Base-by-base conservation (phyloP, 2,329 filamentous ascomycete genomes). In the Aspergillus transmontanensis region DNA sequence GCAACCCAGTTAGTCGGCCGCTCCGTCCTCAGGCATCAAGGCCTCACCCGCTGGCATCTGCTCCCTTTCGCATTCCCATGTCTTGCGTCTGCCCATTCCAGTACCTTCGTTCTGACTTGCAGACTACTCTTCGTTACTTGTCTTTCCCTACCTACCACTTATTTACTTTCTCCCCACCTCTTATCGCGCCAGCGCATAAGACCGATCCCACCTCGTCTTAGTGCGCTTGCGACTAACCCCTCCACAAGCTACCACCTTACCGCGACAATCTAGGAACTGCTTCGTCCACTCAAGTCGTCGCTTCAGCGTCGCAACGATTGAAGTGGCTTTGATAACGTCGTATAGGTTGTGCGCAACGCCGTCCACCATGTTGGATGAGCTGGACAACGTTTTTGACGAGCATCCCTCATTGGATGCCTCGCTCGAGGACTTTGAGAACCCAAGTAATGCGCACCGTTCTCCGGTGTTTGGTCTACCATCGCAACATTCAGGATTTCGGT, bases 401-500 rank as follows among this genome's bases (percentile, higher is more conserved):
- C 85, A 87, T 78, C 84, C 85, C 50, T 87, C 85, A 65, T 75
- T 89, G 70, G 82, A 83, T 76, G 86, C 84, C 60, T 87, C 85
- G 62, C 83, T 89, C 68, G 85, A 87, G 74, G 86, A 88, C 76
- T 88, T 87, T 78, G 86, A 88, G 72, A 81, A 82, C 66, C 81
- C 82, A 69, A 82, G 82, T 64, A 74, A 75, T 63, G 63, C 72
- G 30, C 74, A 72, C 57, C 82, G 80, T 39, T 84, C 84, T 19
- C 86, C 85, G 21, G 74, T 83, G 58, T 85, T 86, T 64, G 82
- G 82, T 26, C 69, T 85, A 61, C 84, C 85, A 19, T 87, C 85
- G 57, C 85, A 87, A 68, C 86, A 89, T 75, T 90, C 87, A 45
- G 87, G 85, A 71, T 89, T 90, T 80, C 84, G 86, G 68, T 88